Percentiles rank a stretch among this genome's conserved stretches.
phyloP scores from a whole-genome alignment of 768 basidiomycete genomes.

The Termitomyces sp. region DNA sequence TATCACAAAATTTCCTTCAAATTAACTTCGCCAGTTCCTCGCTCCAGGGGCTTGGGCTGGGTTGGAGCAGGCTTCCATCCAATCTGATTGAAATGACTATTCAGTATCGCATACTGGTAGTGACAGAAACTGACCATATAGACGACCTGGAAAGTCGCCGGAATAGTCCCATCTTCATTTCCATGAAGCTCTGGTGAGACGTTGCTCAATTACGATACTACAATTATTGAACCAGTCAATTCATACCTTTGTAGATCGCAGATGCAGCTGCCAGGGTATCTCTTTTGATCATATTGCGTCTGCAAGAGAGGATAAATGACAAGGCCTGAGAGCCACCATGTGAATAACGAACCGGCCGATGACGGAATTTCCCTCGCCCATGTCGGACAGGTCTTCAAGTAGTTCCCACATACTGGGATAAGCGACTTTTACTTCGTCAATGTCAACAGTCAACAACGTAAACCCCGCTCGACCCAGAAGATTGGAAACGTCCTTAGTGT shows the following conservation, averaged over 20 bases:
- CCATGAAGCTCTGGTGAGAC: conserved; percentile 69
- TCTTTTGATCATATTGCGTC: conserved; percentile 64
- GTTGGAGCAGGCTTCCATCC: conserved; percentile 42
- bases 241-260: conserved; percentile 84
- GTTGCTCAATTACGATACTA: neutral
- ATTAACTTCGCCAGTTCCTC: conserved; percentile 40
- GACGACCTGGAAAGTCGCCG: conserved; percentile 95
- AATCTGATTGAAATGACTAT: conserved; percentile 24
- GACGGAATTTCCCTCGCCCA: conserved; percentile 95
- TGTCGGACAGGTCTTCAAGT: conserved; percentile 86
- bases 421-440: conserved; percentile 84
- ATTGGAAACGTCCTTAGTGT: conserved; percentile 90
- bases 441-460: conserved; percentile 88
- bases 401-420: conserved; percentile 98
- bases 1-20: conserved; percentile 35
- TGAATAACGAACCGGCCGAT: conserved; percentile 60
- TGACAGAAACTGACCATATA: conserved; percentile 64
- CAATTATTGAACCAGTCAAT: neutral
- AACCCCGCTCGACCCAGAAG: conserved; percentile 92
- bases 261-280: conserved; percentile 90
- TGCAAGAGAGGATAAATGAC: conserved; percentile 18
- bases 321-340: neutral
- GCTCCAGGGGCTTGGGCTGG: conserved; percentile 39
- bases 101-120: neutral
- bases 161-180: conserved; percentile 74